phyloP scores from a whole-genome alignment of 495 filamentous ascomycete species.

The Neurospora sp. region DNA sequence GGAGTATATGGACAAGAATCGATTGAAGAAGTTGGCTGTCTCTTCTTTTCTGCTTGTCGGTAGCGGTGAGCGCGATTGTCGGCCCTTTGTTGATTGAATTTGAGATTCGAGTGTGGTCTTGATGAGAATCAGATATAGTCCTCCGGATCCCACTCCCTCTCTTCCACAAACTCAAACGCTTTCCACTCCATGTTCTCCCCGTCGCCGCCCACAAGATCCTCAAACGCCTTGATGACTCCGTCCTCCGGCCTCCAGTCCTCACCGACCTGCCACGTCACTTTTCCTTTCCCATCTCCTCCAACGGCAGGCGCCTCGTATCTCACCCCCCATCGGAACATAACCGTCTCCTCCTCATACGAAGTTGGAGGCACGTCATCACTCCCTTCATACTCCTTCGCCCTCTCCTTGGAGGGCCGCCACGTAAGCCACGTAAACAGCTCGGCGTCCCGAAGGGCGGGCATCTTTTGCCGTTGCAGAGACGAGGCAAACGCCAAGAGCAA shows the following conservation, averaged over 20 bases:
- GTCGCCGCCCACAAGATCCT: slow-evolving; percentile 3
- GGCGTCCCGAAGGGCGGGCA: slow-evolving; percentile 12
- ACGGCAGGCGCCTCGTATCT: slow-evolving; percentile 4
- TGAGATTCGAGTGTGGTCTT: not conserved
- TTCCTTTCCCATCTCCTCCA: slow-evolving; percentile 4
- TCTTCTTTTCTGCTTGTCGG: not conserved
- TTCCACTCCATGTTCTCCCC: slow-evolving; percentile 2
- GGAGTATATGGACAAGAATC: not conserved
- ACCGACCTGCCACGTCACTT: slow-evolving; percentile 11
- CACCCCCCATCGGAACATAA: slow-evolving; percentile 9
- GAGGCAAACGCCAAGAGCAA: slow-evolving; percentile 15
- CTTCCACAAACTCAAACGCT: not conserved
- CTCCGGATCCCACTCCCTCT: not conserved
- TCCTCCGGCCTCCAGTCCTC: slow-evolving; percentile 6
- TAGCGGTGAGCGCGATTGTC: not conserved
- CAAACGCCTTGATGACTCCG: slow-evolving; percentile 6
- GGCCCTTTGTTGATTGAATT: not conserved
- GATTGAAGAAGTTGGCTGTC: not conserved
- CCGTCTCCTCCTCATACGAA: not conserved
- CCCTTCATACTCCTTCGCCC: slow-evolving; percentile 4
- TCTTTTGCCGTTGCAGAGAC: slow-evolving; percentile 5
- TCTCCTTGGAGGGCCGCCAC: slow-evolving; percentile 14
- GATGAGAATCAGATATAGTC: not conserved
- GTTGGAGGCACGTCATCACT: slow-evolving; percentile 1
- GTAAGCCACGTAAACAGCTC: slow-evolving; percentile 16